phyloP scores from a whole-genome alignment of 2,329 filamentous ascomycete species.

The Venturiaceae sp. region DNA sequence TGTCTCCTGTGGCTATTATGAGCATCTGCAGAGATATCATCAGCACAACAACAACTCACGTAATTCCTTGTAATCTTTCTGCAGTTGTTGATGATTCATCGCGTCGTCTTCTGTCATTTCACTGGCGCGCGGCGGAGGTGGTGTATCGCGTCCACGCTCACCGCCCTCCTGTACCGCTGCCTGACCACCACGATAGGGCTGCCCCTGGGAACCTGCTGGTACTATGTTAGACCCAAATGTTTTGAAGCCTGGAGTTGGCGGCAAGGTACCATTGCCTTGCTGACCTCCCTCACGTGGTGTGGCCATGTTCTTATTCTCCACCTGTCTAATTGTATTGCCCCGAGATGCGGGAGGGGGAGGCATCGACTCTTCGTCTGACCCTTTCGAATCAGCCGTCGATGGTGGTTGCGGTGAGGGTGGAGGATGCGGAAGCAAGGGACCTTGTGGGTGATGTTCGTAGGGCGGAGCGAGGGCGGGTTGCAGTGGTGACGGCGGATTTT shows the following conservation, averaged over 20 bases:
- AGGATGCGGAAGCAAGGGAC: constrained; percentile 20
- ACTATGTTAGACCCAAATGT: constrained; percentile 36
- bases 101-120: constrained; percentile 32
- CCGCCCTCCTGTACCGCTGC: constrained; percentile 11
- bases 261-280: background rate
- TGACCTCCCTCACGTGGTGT: constrained; percentile 4
- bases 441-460: constrained; percentile 12
- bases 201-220: constrained; percentile 32
- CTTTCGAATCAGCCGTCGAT: constrained; percentile 3
- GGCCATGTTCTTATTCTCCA: background rate
- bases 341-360: background rate
- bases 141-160: constrained; percentile 31
- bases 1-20: constrained; percentile 52
- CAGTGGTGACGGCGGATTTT: background rate
- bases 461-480: background rate
- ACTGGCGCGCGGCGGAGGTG: constrained; percentile 28
- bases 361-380: constrained; percentile 5
- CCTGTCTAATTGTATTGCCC: constrained; percentile 4
- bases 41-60: constrained; percentile 28
- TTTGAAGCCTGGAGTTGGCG: constrained; percentile 24
- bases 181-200: constrained; percentile 29
- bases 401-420: constrained; percentile 11
- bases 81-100: constrained; percentile 27
- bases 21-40: background rate
- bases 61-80: constrained; percentile 40